phyloP scores from a whole-genome alignment of 2,329 filamentous ascomycete genomes.

The Thielaviopsis ethacetica region DNA sequence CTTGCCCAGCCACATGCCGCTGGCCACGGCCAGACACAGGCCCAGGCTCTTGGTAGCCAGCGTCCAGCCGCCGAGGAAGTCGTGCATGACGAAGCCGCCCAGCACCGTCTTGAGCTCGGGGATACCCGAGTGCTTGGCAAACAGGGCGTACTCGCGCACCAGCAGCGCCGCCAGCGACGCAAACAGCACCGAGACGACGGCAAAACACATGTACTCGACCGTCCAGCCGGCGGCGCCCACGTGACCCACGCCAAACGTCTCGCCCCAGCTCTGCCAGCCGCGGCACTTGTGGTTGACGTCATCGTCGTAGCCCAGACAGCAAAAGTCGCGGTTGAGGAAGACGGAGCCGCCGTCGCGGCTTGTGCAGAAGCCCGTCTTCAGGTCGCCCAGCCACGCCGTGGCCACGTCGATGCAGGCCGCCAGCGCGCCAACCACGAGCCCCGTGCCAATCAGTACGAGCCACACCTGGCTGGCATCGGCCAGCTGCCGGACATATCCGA shows the following conservation, averaged over 20 bases:
- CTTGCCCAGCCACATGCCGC: conserved; percentile 91
- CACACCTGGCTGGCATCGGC: conserved; percentile 83
- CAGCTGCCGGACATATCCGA: conserved; percentile 57
- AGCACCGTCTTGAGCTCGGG: conserved; percentile 95
- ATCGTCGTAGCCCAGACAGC: conserved; percentile 82
- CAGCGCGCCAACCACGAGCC: conserved; percentile 65
- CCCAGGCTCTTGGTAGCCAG: conserved; percentile 79
- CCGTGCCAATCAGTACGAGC: conserved; percentile 74
- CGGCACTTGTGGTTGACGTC: conserved; percentile 66
- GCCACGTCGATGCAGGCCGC: conserved; percentile 82
- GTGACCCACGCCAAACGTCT: conserved; percentile 45
- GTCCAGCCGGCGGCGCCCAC: conserved; percentile 59
- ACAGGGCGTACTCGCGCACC: conserved; percentile 68
- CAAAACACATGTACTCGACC: conserved; percentile 74
- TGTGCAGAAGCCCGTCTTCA: conserved; percentile 80
- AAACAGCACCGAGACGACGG: conserved; percentile 70
- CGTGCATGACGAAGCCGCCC: conserved; percentile 80
- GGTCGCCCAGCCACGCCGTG: conserved; percentile 82
- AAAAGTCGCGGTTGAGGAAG: conserved; percentile 82
- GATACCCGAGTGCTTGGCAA: conserved; percentile 90
- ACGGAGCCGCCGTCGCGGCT: conserved; percentile 68
- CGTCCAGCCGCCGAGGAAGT: conserved; percentile 79
- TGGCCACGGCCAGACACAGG: conserved; percentile 76
- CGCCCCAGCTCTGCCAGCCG: conserved; percentile 78
- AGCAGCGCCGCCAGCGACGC: conserved; percentile 62